These are phyloP conservation scores for Rhizopus sp. DNA, from an alignment of 371 early-diverging fungal species.

Conservation along the genomic window DNA sequence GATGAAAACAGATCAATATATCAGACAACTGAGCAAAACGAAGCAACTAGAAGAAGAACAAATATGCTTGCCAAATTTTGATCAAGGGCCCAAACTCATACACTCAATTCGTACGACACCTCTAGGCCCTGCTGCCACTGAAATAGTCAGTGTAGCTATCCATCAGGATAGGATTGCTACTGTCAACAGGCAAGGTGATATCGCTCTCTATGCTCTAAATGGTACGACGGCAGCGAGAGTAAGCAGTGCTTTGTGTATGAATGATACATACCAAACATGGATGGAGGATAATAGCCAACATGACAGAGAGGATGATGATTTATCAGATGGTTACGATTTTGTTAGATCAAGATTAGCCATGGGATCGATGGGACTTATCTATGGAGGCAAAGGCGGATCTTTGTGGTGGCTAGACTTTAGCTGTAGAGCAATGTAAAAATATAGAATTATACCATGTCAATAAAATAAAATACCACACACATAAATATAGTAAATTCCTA, in stretches of 20 bases:
- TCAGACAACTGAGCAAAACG: conserved; percentile 21
- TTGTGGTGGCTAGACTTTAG: conserved; percentile 53
- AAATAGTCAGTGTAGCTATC: conserved; percentile 34
- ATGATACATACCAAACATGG: conserved; percentile 25
- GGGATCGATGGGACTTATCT: conserved; percentile 43
- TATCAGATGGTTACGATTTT: conserved; percentile 51
- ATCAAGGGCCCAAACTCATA: conserved; percentile 19
- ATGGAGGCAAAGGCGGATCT: conserved; percentile 35
- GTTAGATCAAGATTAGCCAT: conserved; percentile 38
- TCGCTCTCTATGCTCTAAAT: conserved; percentile 42
- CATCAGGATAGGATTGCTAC: conserved; percentile 38
- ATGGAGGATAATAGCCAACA: conserved; percentile 24
- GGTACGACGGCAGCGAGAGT: conserved; percentile 44
- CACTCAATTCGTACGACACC: conserved; percentile 43
- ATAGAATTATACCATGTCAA: background rate
- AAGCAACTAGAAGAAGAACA: background rate
- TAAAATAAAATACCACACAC: too few relatives aligned
- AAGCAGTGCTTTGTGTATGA: background rate
- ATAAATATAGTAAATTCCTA: too few relatives aligned
- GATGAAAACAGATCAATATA: conserved; percentile 43
- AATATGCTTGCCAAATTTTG: conserved; percentile 23
- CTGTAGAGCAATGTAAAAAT: conserved; percentile 14
- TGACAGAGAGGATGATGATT: conserved; percentile 39
- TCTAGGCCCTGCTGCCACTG: conserved; percentile 28
- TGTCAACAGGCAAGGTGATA: conserved; percentile 42